Evolutionary conservation across 31 red algal species (phyloP).

Genomic region (Endocladia muricata): DNA sequence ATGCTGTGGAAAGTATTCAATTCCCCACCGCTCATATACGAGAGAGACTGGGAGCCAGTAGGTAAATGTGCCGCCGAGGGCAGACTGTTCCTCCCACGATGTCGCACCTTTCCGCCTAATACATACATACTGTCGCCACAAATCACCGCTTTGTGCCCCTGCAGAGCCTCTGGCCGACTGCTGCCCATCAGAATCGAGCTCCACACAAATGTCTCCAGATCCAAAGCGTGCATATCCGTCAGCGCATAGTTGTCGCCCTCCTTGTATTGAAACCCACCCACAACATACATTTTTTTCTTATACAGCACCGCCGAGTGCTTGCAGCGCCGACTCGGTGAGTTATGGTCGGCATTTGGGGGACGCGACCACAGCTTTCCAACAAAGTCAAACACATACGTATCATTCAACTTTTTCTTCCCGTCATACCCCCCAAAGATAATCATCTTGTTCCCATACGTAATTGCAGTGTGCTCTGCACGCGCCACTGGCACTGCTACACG

Average conservation of each 20-base stretch:
- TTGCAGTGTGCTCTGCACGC: slow-evolving; percentile 91
- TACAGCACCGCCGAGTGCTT: slow-evolving; percentile 97
- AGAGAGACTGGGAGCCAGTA: neutral
- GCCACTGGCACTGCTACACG: slow-evolving; percentile 39
- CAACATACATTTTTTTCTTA: slow-evolving; percentile 79
- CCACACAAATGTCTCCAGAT: slow-evolving; percentile 79
- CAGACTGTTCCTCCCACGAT: slow-evolving; percentile 7
- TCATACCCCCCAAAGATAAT: slow-evolving; percentile 98
- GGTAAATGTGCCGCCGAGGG: slow-evolving; percentile 5
- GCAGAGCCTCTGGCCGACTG: slow-evolving; percentile 78
- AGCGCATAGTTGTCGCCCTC: slow-evolving; percentile 87
- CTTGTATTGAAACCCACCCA: slow-evolving; percentile 94
- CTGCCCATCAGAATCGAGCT: slow-evolving; percentile 50
- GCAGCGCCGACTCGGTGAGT: slow-evolving; percentile 86
- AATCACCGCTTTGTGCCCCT: slow-evolving; percentile 92
- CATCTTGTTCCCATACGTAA: slow-evolving; percentile 78
- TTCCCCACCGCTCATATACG: neutral
- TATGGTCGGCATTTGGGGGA: slow-evolving; percentile 24
- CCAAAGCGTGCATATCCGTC: slow-evolving; percentile 86
- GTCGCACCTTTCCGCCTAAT: slow-evolving; percentile 92
- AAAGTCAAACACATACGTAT: slow-evolving; percentile 79
- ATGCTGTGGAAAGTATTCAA: neutral
- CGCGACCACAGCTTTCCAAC: slow-evolving; percentile 36
- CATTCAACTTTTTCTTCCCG: slow-evolving; percentile 89
- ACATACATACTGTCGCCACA: slow-evolving; percentile 90